Evolutionary conservation across 2,329 filamentous ascomycete genomes (phyloP), one percentile per base, ranked within the genome.

Genomic region (Diplodia mutila): DNA sequence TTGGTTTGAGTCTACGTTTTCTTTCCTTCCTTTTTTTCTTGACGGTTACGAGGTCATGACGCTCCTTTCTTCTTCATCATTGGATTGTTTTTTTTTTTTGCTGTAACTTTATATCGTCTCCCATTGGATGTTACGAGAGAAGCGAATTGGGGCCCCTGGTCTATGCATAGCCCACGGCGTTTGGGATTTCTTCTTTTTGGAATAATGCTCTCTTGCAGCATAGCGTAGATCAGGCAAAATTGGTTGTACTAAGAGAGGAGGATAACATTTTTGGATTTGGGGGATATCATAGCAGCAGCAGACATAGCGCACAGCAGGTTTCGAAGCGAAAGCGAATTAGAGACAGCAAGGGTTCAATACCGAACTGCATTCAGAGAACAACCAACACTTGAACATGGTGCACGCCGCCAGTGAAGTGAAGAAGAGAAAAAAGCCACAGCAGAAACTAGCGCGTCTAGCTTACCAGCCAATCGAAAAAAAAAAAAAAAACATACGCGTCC

Each of bases 1-100:
- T 34, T 18, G 23, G 8, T 27, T 64, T 25, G 46, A n/a, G 18
- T 21, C 8, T 9, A 21, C 42, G 7, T n/a, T 29, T 54, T 27
- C 32, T n/a, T 29, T 46, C 18, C 16, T 32, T 39, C 16, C 11
- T 29, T n/a, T 27, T 39, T 16, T 11, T 18, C 14, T 51, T 53
- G 6, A 54, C 29, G 48, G 49, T 54, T 32, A 65, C 49, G 61
- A 65, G 34, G 29, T 65, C 23, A 65, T 32, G 61, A 65, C 61
- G 23, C 61, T 65, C 51, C 49, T 54, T 65, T 65, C 53, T 65
- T 65, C 53, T 54, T 53, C n/a, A 4, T 46, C 18, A 27, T 53
- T 52, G 23, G 8, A 46, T 3, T 16, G n/a, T 63, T 25, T 14
- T 27, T 46, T 21, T 9, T 23, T 57, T 32, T 12, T 18, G 18